These are phyloP conservation scores for Hsuehochloa calcarea DNA, from an alignment of 176 grass and related monocot species.

Conservation along the genomic window DNA sequence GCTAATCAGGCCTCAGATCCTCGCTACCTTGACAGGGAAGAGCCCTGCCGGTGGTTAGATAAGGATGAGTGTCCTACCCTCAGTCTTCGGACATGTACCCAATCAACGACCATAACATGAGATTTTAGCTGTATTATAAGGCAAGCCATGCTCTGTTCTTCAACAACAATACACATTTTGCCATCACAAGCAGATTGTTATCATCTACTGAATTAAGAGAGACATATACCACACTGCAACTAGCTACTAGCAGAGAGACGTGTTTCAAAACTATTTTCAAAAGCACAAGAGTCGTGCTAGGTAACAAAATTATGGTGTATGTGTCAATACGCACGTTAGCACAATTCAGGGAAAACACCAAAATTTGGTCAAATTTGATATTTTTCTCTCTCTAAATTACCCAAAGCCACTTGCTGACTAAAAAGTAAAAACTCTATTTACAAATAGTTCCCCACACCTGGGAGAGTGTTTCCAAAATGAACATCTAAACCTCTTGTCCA, in stretches of 20 bases:
- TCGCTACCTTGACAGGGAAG: too few species aligned
- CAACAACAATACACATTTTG: neutral
- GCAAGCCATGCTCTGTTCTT: neutral
- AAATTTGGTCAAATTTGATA: neutral
- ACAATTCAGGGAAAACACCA: neutral
- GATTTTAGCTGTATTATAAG: neutral
- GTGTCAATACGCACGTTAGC: fast-evolving
- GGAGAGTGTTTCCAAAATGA: neutral
- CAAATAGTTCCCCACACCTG: neutral
- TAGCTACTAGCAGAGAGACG: neutral
- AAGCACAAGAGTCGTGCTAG: neutral
- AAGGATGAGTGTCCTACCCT: too few species aligned
- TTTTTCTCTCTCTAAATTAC: neutral
- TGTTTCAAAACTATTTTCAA: neutral
- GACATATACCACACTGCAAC: neutral
- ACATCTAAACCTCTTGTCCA: neutral
- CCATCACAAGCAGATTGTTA: neutral
- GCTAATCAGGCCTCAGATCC: too few species aligned
- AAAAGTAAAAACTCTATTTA: neutral
- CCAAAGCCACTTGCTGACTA: neutral
- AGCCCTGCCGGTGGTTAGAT: too few species aligned
- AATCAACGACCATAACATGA: too few species aligned
- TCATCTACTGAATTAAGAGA: neutral
- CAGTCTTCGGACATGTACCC: too few species aligned
- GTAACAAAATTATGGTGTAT: neutral